Evolutionary conservation across 192 early-diverging fungal genomes (phyloP).

Genomic region (Coemansia sp.): DNA sequence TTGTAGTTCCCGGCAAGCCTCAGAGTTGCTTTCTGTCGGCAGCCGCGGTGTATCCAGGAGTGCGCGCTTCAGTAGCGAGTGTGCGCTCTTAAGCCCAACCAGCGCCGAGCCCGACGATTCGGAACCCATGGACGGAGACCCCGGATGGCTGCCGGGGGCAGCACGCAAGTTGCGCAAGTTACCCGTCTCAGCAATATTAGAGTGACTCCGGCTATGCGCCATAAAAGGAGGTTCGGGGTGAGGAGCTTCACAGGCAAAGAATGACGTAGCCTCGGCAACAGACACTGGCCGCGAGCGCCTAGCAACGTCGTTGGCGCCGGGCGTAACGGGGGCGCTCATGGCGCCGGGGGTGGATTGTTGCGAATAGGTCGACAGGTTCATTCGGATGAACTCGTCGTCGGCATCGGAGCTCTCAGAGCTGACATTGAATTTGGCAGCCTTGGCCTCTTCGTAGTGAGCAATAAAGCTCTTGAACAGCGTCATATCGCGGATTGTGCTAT

Average conservation of each 20-base stretch:
- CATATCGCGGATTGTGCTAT: conserved; percentile 31
- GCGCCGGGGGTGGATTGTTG: background rate
- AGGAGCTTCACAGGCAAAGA: background rate
- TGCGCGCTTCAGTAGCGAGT: conserved; percentile 20
- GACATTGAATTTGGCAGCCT: background rate
- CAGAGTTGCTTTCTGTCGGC: background rate
- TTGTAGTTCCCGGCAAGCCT: conserved; percentile 23
- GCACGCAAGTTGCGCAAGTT: conserved; percentile 39
- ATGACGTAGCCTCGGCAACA: background rate
- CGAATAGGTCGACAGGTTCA: conserved; percentile 34
- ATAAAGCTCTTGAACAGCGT: conserved; percentile 29
- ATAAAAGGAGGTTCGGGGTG: conserved; percentile 13
- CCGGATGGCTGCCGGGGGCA: background rate
- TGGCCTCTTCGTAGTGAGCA: conserved; percentile 34
- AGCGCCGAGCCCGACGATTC: conserved; percentile 4
- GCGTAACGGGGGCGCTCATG: conserved; percentile 31
- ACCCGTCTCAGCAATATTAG: conserved; percentile 45
- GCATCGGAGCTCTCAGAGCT: conserved; percentile 13
- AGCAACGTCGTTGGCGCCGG: background rate
- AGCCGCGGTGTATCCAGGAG: conserved; percentile 3
- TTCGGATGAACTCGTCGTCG: conserved; percentile 30
- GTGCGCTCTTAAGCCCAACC: conserved; percentile 20
- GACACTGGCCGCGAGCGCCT: background rate
- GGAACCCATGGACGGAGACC: background rate
- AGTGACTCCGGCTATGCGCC: conserved; percentile 26